These are phyloP conservation scores for Pseudohalonectria lignicola DNA, from an alignment of 2,329 filamentous ascomycete species.

Conservation along the genomic window DNA sequence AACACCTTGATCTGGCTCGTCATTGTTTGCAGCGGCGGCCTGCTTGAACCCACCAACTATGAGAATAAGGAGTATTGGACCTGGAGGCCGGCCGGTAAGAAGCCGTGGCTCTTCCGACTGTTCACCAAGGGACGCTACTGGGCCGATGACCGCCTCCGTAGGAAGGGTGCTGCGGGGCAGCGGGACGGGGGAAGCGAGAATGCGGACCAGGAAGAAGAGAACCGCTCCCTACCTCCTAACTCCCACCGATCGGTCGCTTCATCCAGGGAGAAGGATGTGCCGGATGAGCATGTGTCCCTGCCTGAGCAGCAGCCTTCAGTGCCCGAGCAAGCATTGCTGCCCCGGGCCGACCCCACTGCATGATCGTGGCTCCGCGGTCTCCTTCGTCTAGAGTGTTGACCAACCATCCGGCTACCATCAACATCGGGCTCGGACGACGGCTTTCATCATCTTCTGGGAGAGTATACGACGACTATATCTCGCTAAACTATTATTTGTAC, in stretches of 20 bases:
- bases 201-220: neutral
- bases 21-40: constrained; percentile 29
- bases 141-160: constrained; percentile 10
- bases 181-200: neutral
- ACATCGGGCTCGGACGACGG: too few species aligned
- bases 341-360: too few species aligned
- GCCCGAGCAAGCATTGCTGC: too few species aligned
- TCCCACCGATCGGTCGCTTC: neutral
- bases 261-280: constrained; percentile 3
- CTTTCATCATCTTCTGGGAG: too few species aligned
- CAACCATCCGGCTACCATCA: too few species aligned
- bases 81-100: constrained; percentile 34
- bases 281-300: too few species aligned
- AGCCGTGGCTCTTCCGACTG: constrained; percentile 34
- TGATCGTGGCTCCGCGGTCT: too few species aligned
- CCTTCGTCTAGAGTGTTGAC: too few species aligned
- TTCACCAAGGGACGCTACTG: constrained; percentile 15
- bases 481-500: too few species aligned
- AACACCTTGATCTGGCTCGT: constrained; percentile 34
- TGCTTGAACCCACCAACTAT: constrained; percentile 37
- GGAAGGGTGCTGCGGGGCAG: too few species aligned
- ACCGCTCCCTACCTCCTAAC: neutral
- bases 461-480: too few species aligned
- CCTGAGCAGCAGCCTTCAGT: neutral
- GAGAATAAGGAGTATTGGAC: constrained; percentile 46